Evolutionary conservation across 1,139 yeast species (phyloP).

Genomic region (Wickerhamomyces sp.): DNA sequence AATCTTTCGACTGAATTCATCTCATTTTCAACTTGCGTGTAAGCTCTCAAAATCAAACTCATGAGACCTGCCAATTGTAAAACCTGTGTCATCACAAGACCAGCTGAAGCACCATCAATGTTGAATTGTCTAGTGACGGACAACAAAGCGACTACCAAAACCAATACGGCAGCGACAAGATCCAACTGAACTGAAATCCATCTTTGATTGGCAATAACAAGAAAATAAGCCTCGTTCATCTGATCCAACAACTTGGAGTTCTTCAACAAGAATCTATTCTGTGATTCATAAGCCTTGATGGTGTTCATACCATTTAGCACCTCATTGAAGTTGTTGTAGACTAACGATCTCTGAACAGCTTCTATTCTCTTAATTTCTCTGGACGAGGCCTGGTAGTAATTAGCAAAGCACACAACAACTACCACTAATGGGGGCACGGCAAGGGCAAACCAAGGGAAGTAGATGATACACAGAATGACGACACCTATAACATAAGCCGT

Average conservation of each 20-base stretch:
- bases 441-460: slow-evolving; percentile 64
- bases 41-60: slow-evolving; percentile 42
- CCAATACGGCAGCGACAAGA: slow-evolving; percentile 33
- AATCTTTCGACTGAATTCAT: slow-evolving; percentile 80
- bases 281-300: slow-evolving; percentile 43
- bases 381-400: slow-evolving; percentile 52
- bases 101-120: slow-evolving; percentile 62
- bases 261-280: slow-evolving; percentile 35
- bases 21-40: slow-evolving; percentile 65
- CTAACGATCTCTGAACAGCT: slow-evolving; percentile 56
- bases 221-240: slow-evolving; percentile 53
- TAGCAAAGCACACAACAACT: slow-evolving; percentile 36
- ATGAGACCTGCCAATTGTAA: slow-evolving; percentile 45
- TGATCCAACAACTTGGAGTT: slow-evolving; percentile 37
- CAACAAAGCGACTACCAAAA: slow-evolving; percentile 46
- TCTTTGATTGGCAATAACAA: slow-evolving; percentile 51
- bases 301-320: slow-evolving; percentile 51
- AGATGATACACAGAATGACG: slow-evolving; percentile 55
- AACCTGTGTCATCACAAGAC: slow-evolving; percentile 61
- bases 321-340: slow-evolving; percentile 59
- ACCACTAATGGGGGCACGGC: slow-evolving; percentile 49
- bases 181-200: slow-evolving; percentile 56
- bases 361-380: slow-evolving; percentile 62
- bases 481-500: slow-evolving; percentile 54
- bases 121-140: slow-evolving; percentile 60